These are phyloP conservation scores for Pythium phragmiticola DNA, from an alignment of 352 stramenopile genomes.

Conservation along the genomic window DNA sequence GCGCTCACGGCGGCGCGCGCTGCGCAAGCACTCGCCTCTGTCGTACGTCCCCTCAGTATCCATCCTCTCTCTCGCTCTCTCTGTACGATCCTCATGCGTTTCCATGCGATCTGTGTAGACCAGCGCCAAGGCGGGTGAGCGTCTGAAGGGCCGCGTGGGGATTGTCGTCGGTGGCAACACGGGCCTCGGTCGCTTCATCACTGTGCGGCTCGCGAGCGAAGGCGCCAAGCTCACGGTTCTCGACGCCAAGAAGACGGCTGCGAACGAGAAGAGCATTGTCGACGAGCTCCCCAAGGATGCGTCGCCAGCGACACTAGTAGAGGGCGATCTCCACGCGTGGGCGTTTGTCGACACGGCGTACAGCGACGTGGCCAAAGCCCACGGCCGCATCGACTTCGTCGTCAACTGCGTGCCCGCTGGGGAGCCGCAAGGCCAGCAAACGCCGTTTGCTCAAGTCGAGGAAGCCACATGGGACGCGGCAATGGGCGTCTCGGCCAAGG, in stretches of 20 bases:
- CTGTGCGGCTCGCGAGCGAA: slow-evolving; percentile 60
- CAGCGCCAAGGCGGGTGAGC: slow-evolving; percentile 49
- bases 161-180: slow-evolving; percentile 63
- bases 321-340: slow-evolving; percentile 51
- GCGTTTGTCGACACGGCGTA: slow-evolving; percentile 53
- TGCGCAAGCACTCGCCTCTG: slow-evolving; percentile 55
- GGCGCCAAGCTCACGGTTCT: slow-evolving; percentile 55
- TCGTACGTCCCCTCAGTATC: slow-evolving; percentile 33
- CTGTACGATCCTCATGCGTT: background rate
- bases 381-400: slow-evolving; percentile 70
- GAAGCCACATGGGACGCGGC: slow-evolving; percentile 51
- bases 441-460: slow-evolving; percentile 40
- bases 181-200: slow-evolving; percentile 58
- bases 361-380: slow-evolving; percentile 36
- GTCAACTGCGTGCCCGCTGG: slow-evolving; percentile 59
- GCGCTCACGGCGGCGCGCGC: slow-evolving; percentile 51
- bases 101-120: slow-evolving; percentile 34
- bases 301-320: slow-evolving; percentile 33
- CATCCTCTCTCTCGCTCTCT: background rate
- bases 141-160: slow-evolving; percentile 54
- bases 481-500: slow-evolving; percentile 61
- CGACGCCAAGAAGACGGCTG: slow-evolving; percentile 31
- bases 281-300: slow-evolving; percentile 38
- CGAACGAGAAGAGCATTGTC: slow-evolving; percentile 36
- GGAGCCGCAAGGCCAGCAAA: slow-evolving; percentile 34